Evolutionary conservation across 345 rosid species (phyloP).

Genomic region (Boechera stricta): DNA sequence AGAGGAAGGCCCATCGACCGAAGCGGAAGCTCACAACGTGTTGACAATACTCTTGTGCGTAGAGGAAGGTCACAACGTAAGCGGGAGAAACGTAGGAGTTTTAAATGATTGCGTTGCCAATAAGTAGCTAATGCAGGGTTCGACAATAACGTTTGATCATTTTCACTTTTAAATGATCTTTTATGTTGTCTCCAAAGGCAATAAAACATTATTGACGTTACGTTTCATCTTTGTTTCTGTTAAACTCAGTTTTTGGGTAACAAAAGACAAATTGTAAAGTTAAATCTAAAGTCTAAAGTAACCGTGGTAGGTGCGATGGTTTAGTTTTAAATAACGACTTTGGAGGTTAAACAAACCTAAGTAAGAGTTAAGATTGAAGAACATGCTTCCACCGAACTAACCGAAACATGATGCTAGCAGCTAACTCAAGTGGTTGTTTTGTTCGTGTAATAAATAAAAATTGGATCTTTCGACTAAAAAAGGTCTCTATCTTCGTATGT

Average conservation of each 20-base stretch:
- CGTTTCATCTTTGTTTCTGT: not conserved
- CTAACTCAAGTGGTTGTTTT: conserved; percentile 7
- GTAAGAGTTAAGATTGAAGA: conserved; percentile 1
- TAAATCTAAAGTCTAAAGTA: not conserved
- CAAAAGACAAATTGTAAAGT: not conserved
- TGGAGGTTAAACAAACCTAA: not conserved
- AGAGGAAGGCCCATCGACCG: too few species aligned
- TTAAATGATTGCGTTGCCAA: too few species aligned
- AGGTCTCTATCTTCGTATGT: not conserved
- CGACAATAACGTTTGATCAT: too few species aligned
- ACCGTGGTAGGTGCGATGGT: not conserved
- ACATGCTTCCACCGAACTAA: conserved; percentile 11
- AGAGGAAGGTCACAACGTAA: too few species aligned
- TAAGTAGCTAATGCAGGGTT: too few species aligned
- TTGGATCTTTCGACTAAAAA: not conserved
- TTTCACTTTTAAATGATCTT: not conserved
- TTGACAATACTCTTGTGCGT: too few species aligned
- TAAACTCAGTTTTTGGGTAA: too few species aligned
- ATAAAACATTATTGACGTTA: not conserved
- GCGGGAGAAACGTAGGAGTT: too few species aligned
- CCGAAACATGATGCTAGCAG: conserved; percentile 23
- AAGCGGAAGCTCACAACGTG: too few species aligned
- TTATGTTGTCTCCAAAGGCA: not conserved
- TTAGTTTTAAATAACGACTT: not conserved
- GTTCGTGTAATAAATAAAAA: conserved; percentile 30